Evolutionary conservation across 768 basidiomycete genomes (phyloP), one percentile per base, ranked within the genome.

Genomic region (Collybia sp.): DNA sequence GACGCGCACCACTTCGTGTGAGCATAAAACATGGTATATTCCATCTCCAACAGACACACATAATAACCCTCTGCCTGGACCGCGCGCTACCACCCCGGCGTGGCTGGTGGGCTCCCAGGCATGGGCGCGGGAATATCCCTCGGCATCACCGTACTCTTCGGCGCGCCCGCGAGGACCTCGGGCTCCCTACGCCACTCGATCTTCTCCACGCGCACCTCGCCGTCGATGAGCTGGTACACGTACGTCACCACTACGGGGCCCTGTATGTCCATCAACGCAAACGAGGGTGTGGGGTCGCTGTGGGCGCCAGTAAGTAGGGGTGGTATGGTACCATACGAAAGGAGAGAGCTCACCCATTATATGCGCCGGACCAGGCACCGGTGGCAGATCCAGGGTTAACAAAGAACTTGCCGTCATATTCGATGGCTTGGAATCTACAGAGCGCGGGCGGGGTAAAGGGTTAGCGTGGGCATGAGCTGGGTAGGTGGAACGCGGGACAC

Each of bases 211-310:
- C 88, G 76, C 2, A 94, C 92, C 63, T 94, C 93, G 35, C 91
- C 89, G 36, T 94, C 92, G 38, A 95, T 86, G 25, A 95, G 80
- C 59, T 94, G 92, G 63, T 95, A 97, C 2, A 98, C 93, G 58
- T 96, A 98, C 2, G 95, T 98, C 19, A 96, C 93, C 30, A 99
- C 89, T 8, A 95, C 92, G 2, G 91, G 82, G 4, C 96, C 96
- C 67, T 99, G 96, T 31, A 99, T 85, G 61, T 98, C 96, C 87
- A 99, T 92, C 38, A 98, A 69, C 1, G 96, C 96, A 58, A 99
- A 99, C 2, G 92, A 93, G 0, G 96, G 95, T 1, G 79, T 92
- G 2, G 88, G 83, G 20, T 92, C 91, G 3, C 92, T 93, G 3
- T 6, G n/a, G n/a, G n/a, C n/a, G n/a, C n/a, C 34, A 34, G 2